A percentile compares a stretch with the other conserved stretches of the same genome.
These are phyloP conservation scores for Populus deltoides DNA, from an alignment of 345 rosid genomes.

Conservation along the genomic window DNA sequence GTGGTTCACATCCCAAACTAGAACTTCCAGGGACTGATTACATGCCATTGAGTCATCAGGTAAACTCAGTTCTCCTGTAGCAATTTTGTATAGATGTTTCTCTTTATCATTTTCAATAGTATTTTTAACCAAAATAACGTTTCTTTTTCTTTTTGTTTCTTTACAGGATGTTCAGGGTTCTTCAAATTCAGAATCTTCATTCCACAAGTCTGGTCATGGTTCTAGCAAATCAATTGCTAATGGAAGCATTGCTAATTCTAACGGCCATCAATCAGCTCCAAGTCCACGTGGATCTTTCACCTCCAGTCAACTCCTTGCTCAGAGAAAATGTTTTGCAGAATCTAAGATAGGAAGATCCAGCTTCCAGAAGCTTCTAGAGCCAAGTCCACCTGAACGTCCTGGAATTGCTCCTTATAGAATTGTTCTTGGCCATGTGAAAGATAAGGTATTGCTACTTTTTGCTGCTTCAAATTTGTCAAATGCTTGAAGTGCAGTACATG, in stretches of 20 bases:
- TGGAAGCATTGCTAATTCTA: constrained; percentile 44
- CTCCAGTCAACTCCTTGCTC: constrained; percentile 57
- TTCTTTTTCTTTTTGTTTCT: neutral
- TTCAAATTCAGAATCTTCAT: constrained; percentile 29
- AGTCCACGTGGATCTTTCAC: constrained; percentile 42
- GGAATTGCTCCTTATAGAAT: constrained; percentile 90
- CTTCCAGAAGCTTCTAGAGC: constrained; percentile 95
- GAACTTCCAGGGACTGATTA: constrained; percentile 65
- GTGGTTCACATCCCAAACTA: constrained; percentile 70
- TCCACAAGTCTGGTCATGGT: constrained; percentile 23
- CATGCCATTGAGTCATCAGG: constrained; percentile 62
- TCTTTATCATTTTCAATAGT: neutral
- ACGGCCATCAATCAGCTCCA: constrained; percentile 34
- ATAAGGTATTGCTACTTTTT: constrained; percentile 54
- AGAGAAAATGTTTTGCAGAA: constrained; percentile 74
- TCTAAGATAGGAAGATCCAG: constrained; percentile 79
- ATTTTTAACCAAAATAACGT: neutral
- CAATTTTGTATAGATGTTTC: neutral
- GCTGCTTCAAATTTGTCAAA: constrained; percentile 2
- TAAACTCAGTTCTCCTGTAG: constrained; percentile 15
- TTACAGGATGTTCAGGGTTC: constrained; percentile 40
- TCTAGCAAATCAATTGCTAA: constrained; percentile 30
- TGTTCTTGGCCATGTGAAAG: constrained; percentile 90
- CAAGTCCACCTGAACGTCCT: constrained; percentile 72
- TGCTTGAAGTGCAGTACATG: neutral